Conservation (phyloP, 345 rosid genomes). For the Erodium maritimum region DNA sequence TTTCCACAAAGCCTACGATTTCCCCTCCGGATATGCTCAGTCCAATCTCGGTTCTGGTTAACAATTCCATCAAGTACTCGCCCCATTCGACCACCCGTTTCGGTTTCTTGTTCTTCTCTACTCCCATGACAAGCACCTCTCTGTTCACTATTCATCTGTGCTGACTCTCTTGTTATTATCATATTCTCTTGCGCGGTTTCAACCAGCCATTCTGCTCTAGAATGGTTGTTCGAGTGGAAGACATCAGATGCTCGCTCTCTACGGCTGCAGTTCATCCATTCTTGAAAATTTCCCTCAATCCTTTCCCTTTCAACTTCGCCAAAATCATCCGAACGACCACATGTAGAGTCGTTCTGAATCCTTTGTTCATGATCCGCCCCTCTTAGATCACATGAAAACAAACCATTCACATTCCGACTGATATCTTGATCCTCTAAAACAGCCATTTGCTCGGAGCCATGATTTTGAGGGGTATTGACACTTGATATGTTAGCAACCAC, state of each 20-base stretch:
- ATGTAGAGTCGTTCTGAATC: slow-evolving; percentile 22
- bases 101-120: slow-evolving; percentile 49
- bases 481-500: slow-evolving; percentile 25
- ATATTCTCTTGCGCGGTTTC: slow-evolving; percentile 91
- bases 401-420: slow-evolving; percentile 42
- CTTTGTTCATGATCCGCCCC: slow-evolving; percentile 41
- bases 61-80: slow-evolving; percentile 59
- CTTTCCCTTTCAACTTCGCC: slow-evolving; percentile 79
- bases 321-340: slow-evolving; percentile 39
- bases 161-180: slow-evolving; percentile 75
- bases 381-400: slow-evolving; percentile 40
- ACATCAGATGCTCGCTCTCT: slow-evolving; percentile 37
- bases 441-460: slow-evolving; percentile 22
- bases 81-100: slow-evolving; percentile 51
- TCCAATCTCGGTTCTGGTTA: slow-evolving; percentile 30
- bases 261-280: slow-evolving; percentile 61
- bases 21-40: slow-evolving; percentile 52
- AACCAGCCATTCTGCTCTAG: slow-evolving; percentile 72
- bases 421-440: slow-evolving; percentile 31
- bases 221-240: slow-evolving; percentile 27
- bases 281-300: slow-evolving; percentile 73
- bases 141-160: slow-evolving; percentile 58
- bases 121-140: slow-evolving; percentile 40
- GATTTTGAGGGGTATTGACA: slow-evolving; percentile 28
- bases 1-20: slow-evolving; percentile 79